phyloP scores from a whole-genome alignment of 2,329 filamentous ascomycete genomes.

The Chaetomiaceae sp. region DNA sequence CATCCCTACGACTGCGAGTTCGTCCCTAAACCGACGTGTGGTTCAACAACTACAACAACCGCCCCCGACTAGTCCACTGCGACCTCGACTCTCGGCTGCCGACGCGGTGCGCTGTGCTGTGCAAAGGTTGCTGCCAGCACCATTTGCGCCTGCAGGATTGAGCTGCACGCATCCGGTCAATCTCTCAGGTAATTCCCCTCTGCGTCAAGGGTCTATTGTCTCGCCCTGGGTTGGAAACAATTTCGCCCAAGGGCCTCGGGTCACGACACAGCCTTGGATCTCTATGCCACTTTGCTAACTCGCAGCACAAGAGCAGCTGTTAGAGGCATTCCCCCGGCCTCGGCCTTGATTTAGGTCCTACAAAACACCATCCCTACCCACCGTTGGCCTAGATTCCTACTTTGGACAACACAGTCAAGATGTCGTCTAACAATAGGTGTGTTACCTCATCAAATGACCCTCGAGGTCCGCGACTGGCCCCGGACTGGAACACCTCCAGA shows the following conservation, averaged over 20 bases:
- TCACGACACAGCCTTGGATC: neutral
- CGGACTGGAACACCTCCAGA: neutral
- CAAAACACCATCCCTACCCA: neutral
- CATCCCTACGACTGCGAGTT: conserved; percentile 13
- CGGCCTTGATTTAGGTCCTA: neutral
- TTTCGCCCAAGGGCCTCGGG: neutral
- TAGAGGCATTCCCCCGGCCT: too few species aligned
- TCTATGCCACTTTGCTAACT: neutral
- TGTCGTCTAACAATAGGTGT: conserved; percentile 35
- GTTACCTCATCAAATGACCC: conserved; percentile 12
- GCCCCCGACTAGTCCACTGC: neutral
- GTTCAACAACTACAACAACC: conserved; percentile 3
- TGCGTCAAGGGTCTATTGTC: neutral
- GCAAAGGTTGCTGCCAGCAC: neutral
- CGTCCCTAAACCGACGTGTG: conserved; percentile 17
- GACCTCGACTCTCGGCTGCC: neutral
- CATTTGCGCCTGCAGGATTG: neutral
- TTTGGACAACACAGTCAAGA: conserved; percentile 22
- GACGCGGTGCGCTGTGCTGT: neutral
- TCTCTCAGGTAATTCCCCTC: neutral
- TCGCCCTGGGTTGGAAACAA: neutral
- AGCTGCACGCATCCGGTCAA: neutral
- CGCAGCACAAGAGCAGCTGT: neutral
- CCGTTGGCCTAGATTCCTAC: neutral
- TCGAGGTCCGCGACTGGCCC: too few species aligned